A percentile compares a stretch with the other conserved stretches of the same genome.
Evolutionary conservation across 1,139 yeast genomes (phyloP).

Genomic region (Suhomyces bribrorum): DNA sequence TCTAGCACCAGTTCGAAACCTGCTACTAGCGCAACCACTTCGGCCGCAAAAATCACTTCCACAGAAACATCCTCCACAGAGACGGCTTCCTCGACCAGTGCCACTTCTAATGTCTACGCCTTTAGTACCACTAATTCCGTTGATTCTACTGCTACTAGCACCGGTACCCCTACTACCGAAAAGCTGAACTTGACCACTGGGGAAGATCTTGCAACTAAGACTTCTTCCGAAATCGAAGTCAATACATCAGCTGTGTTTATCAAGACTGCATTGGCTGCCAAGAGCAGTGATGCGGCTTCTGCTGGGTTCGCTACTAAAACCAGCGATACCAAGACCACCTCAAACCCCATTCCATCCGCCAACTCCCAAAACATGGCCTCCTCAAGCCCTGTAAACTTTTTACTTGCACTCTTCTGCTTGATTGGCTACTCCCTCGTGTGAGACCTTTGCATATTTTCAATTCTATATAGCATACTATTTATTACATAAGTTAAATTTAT

Average conservation of each 20-base stretch:
- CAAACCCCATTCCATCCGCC: constrained; percentile 2
- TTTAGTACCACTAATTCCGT: constrained; percentile 5
- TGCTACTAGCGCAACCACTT: constrained; percentile 5
- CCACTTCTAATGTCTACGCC: constrained; percentile 6
- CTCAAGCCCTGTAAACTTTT: constrained; percentile 5
- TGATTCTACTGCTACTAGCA: constrained; percentile 6
- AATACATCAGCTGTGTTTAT: constrained; percentile 5
- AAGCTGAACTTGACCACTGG: neutral
- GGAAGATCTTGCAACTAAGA: neutral
- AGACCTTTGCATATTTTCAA: constrained; percentile 1
- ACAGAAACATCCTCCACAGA: constrained; percentile 7
- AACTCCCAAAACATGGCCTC: constrained; percentile 5
- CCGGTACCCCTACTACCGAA: neutral
- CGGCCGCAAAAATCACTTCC: too few relatives aligned
- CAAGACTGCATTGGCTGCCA: neutral
- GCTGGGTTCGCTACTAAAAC: constrained; percentile 2
- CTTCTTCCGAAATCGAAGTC: neutral
- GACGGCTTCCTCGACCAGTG: constrained; percentile 2
- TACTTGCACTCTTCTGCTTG: constrained; percentile 13
- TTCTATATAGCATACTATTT: neutral
- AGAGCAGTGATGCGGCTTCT: neutral
- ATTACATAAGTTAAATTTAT: neutral
- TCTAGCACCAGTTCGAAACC: constrained; percentile 3
- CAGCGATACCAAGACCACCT: neutral
- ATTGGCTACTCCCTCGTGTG: constrained; percentile 11